A percentile compares a stretch with the other conserved stretches of the same genome.
phyloP scores from a whole-genome alignment of 257 asterid genomes.

The Coffea eugenioides region DNA sequence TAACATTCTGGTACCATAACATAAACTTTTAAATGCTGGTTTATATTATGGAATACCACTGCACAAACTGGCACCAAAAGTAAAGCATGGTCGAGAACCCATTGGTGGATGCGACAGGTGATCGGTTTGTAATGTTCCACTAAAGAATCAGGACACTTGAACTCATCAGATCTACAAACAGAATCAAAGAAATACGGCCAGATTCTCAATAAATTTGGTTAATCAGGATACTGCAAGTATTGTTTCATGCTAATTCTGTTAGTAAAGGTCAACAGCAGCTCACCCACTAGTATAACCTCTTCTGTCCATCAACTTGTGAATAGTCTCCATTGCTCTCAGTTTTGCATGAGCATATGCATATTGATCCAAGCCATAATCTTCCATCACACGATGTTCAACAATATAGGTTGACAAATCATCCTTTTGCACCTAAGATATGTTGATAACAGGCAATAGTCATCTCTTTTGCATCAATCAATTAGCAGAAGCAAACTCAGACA shows the following conservation, averaged over 20 bases:
- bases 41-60: constrained; percentile 57
- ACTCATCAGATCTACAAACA: constrained; percentile 59
- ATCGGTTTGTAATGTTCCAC: constrained; percentile 61
- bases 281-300: constrained; percentile 55
- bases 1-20: constrained; percentile 29
- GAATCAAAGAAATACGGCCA: constrained; percentile 15
- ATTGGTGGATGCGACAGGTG: constrained; percentile 55
- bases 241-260: constrained; percentile 3
- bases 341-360: constrained; percentile 50
- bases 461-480: neutral
- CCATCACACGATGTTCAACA: constrained; percentile 41
- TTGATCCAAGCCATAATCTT: constrained; percentile 37
- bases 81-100: constrained; percentile 61
- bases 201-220: constrained; percentile 16
- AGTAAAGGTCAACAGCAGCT: constrained; percentile 18
- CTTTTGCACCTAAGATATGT: constrained; percentile 48
- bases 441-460: neutral
- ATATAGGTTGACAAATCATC: constrained; percentile 51
- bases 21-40: constrained; percentile 43
- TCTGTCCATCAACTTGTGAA: constrained; percentile 52
- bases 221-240: constrained; percentile 6
- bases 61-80: constrained; percentile 59
- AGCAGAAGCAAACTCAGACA: neutral
- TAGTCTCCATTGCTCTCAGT: constrained; percentile 52
- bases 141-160: constrained; percentile 77